Percentiles rank a stretch among this genome's conserved stretches.
These are phyloP conservation scores for Tuber calosporum DNA, from an alignment of 495 filamentous ascomycete genomes.

Conservation along the genomic window DNA sequence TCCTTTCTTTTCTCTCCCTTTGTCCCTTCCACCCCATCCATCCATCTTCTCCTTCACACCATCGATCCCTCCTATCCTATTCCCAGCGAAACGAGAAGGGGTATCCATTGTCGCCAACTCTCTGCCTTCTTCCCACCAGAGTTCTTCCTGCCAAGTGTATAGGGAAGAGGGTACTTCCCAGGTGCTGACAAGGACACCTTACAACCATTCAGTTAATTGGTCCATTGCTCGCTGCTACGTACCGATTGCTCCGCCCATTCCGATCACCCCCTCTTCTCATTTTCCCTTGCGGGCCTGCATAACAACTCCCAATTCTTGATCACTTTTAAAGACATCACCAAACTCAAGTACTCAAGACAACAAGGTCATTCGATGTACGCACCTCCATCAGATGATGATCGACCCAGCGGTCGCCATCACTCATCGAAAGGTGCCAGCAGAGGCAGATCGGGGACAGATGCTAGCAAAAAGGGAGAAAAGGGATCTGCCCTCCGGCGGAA, in stretches of 20 bases:
- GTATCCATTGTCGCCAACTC: background rate
- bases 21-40: conserved; percentile 13
- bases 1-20: conserved; percentile 30
- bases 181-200: background rate
- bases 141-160: background rate
- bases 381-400: conserved; percentile 33
- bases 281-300: background rate
- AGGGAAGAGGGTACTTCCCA: background rate
- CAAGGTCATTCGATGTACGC: conserved; percentile 25
- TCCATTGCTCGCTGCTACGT: background rate
- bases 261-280: background rate
- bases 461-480: conserved; percentile 29
- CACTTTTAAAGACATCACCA: background rate
- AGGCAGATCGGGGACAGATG: conserved; percentile 25
- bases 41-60: conserved; percentile 8
- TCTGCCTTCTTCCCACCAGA: background rate
- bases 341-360: background rate
- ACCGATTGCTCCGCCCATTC: background rate
- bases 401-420: conserved; percentile 32
- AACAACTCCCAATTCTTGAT: background rate
- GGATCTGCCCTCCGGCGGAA: conserved; percentile 34
- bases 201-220: conserved; percentile 6
- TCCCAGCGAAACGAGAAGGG: background rate
- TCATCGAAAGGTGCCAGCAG: conserved; percentile 24
- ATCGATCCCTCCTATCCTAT: conserved; percentile 5